Conservation (phyloP, 768 basidiomycete genomes). For the Nidularia sp. region DNA sequence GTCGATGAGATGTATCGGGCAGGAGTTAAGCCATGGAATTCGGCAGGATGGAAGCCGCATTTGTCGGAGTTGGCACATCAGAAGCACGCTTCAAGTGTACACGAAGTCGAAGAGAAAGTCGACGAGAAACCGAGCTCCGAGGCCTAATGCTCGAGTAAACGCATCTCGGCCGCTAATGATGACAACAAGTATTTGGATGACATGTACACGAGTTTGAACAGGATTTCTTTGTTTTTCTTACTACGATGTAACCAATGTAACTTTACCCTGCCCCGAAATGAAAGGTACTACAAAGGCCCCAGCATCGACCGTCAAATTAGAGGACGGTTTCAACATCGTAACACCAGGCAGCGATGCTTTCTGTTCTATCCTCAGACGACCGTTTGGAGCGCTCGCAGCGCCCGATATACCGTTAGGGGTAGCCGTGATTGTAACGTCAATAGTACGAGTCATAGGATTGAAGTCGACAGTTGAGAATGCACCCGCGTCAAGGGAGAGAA, state of each 20-base stretch:
- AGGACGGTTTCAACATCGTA: conserved; percentile 32
- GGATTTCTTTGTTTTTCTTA: too few relatives aligned
- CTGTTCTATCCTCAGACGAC: conserved; percentile 40
- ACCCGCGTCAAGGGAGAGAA: conserved; percentile 47
- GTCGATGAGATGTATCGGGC: conserved; percentile 74
- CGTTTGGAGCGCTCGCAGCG: conserved; percentile 42
- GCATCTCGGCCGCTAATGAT: background rate
- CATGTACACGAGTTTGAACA: background rate
- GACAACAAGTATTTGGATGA: background rate
- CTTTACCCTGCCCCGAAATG: conserved; percentile 28
- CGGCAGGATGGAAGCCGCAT: conserved; percentile 53
- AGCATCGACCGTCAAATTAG: conserved; percentile 31
- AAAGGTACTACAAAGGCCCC: conserved; percentile 46
- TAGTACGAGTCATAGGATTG: conserved; percentile 29
- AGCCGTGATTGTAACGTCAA: conserved; percentile 36
- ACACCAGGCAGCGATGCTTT: conserved; percentile 35
- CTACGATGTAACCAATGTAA: conserved; percentile 18
- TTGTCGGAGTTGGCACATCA: conserved; percentile 36
- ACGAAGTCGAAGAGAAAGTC: conserved; percentile 1
- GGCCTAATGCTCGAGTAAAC: background rate
- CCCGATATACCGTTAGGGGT: conserved; percentile 29
- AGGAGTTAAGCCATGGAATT: conserved; percentile 65
- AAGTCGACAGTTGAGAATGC: conserved; percentile 41
- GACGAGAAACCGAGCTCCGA: background rate
- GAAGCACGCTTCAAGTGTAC: conserved; percentile 5